Base-by-base conservation (phyloP, 352 stramenopile genomes). In the Pythium aphanidermatum region DNA sequence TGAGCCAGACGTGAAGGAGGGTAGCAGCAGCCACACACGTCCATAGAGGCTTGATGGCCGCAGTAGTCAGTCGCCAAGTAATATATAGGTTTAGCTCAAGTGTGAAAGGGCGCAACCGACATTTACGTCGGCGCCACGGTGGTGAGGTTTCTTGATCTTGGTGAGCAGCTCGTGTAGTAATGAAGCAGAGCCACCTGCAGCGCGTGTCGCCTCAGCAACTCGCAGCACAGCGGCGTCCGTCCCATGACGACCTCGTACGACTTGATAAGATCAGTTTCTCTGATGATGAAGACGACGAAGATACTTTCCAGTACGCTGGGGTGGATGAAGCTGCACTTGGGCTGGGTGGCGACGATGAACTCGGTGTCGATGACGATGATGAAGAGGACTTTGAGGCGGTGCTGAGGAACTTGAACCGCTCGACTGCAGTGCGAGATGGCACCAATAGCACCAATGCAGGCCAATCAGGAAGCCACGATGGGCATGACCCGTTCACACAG, bases 341-440 rank as follows among this genome's bases (percentile, higher is more conserved):
- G 50, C 11, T 60, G 1, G n/a, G n/a, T n/a, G 73, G 74, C 28
- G 62, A 74, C 40, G 80, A 89, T 21, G 79, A 85, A 16, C 70
- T 92, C 23, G 63, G 68, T 12, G 72, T 86, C 13, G 61, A 91
- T 30, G 83, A 96, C 46, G 72, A 95, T 8, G 80, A 93, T 21
- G 85, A 94, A 44, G 74, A 92, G 28, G 81, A 96, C 54, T 91
- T 96, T 52, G 90, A 95, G 9, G 68, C 68, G 9, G 84, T 77
- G 41, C 61, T 76, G 26, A 77, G 71, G 49, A 92, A 88, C 57
- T 63, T 91, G 12, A 83, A 79, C 48, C 69, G 70, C 25, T 80
- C 85, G 16, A 63, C 69, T 0, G 68, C 74, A 13, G 55, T 70
- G 17, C 46, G 40, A 13, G 44, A 56, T 33, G 20, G 39, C 16